These are phyloP conservation scores for Rhizopogon vesiculosus DNA, from an alignment of 768 basidiomycete genomes.

Conservation along the genomic window DNA sequence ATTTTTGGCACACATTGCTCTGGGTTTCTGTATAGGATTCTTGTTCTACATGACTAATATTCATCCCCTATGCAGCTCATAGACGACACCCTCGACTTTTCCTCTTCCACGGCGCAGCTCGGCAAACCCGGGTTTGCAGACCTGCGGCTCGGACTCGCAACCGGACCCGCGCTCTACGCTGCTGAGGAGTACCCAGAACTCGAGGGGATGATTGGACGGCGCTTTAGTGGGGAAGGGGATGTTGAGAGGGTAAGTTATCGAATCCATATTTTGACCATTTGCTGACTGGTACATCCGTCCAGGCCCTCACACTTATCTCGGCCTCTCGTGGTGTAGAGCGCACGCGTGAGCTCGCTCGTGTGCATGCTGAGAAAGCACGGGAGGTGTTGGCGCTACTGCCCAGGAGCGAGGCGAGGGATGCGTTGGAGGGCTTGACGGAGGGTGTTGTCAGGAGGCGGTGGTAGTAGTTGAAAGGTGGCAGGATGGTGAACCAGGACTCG, in stretches of 20 bases:
- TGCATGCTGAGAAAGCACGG: conserved; percentile 74
- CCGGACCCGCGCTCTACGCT: conserved; percentile 82
- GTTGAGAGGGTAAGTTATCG: conserved; percentile 58
- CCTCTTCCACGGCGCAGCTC: conserved; percentile 62
- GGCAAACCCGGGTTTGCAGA: conserved; percentile 88
- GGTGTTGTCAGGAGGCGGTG: conserved; percentile 59
- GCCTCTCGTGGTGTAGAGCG: conserved; percentile 70
- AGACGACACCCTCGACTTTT: conserved; percentile 94
- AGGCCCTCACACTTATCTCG: conserved; percentile 68
- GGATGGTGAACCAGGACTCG: no score
- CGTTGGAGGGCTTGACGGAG: conserved; percentile 69
- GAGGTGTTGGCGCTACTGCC: conserved; percentile 68
- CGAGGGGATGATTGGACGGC: conserved; percentile 71
- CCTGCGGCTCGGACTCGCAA: conserved; percentile 77
- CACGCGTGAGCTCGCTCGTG: conserved; percentile 69
- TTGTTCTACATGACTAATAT: neutral
- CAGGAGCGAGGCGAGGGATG: conserved; percentile 73
- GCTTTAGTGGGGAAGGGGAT: conserved; percentile 75
- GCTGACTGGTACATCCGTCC: neutral
- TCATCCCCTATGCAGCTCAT: conserved; percentile 57
- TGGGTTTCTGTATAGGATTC: neutral
- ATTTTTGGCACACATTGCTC: neutral
- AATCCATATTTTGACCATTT: neutral
- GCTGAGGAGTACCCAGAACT: conserved; percentile 80
- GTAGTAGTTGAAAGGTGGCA: conserved; percentile 17